These are phyloP conservation scores for Candolleomyces eurysporus DNA, from an alignment of 768 basidiomycete species.

Conservation along the genomic window DNA sequence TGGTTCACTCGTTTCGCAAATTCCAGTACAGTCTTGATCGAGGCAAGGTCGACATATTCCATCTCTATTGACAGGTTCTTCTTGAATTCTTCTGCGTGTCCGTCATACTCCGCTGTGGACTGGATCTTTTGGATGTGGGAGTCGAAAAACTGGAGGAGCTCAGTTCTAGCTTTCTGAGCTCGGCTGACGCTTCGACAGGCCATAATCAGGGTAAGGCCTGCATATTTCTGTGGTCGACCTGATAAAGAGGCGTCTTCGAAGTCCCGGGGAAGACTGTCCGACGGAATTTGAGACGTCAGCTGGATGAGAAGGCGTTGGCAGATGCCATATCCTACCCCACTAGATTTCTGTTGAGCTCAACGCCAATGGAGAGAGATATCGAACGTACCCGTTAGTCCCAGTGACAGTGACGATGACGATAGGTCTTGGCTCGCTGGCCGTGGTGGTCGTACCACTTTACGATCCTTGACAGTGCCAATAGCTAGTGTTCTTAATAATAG, in stretches of 20 bases:
- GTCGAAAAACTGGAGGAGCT: conserved; percentile 56
- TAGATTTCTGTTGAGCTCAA: conserved; percentile 24
- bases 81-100: conserved; percentile 56
- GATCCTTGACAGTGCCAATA: not conserved
- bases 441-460: conserved; percentile 12
- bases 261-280: conserved; percentile 50
- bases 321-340: conserved; percentile 82
- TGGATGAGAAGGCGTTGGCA: conserved; percentile 76
- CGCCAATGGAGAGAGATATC: not conserved
- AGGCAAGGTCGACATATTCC: conserved; percentile 62
- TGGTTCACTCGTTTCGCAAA: conserved; percentile 55
- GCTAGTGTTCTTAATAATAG: too few species aligned
- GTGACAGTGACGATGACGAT: conserved; percentile 68
- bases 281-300: conserved; percentile 48
- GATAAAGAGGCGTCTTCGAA: conserved; percentile 27
- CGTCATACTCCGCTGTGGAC: conserved; percentile 38
- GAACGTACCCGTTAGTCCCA: conserved; percentile 62
- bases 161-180: conserved; percentile 58
- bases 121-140: conserved; percentile 42
- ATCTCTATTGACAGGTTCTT: conserved; percentile 59
- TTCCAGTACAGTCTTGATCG: conserved; percentile 54
- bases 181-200: conserved; percentile 71
- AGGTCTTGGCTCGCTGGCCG: conserved; percentile 28
- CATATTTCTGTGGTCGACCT: conserved; percentile 26
- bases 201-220: conserved; percentile 72